Evolutionary conservation across 768 basidiomycete genomes (phyloP), one percentile per base, ranked within the genome.

Genomic region (Mycena galopus): DNA sequence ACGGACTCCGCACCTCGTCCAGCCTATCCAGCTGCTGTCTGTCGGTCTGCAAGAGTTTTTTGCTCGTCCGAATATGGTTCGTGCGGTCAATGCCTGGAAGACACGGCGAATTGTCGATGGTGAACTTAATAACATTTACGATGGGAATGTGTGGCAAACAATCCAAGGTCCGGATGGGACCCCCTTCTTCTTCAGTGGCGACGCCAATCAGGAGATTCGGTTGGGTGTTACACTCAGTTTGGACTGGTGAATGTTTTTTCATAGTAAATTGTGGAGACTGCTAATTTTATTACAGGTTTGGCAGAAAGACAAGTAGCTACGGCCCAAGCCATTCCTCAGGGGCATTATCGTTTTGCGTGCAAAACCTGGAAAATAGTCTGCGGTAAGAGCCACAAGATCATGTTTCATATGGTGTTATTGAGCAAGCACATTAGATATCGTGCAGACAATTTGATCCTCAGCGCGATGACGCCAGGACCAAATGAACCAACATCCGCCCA

Each of bases 381-480:
- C 33, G 21, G 33, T 37, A 23, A 12, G 33, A 8, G 16, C 35
- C n/a, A n/a, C n/a, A n/a, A n/a, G n/a, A n/a, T n/a, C n/a, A n/a
- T 32, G 4, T 14, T 56, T 29, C 29, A 19, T 12, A 8, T 7
- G 32, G 17, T 7, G 10, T 19, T n/a, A 19, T 32, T n/a, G 8
- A 32, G n/a, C n/a, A n/a, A n/a, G n/a, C 30, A 6, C 19, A 16
- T 21, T n/a, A 66, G 65, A n/a, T 66, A 57, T 11, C 65, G 65
- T 10, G 65, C 65, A 1, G 56, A 67, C 1, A 67, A 67, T 33
- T 23, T 67, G 4, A 67, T 67, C 3, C 57, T 67, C 7, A 47
- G 5, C 19, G 39, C 21, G 2, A 67, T 67, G 65, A 10, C 27
- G 2, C 65, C 65, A 9, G 65, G 65, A 8, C 56, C 65, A 16